Conservation (phyloP, 805 yeast genomes). For the Tetrapisispora fleetii region DNA sequence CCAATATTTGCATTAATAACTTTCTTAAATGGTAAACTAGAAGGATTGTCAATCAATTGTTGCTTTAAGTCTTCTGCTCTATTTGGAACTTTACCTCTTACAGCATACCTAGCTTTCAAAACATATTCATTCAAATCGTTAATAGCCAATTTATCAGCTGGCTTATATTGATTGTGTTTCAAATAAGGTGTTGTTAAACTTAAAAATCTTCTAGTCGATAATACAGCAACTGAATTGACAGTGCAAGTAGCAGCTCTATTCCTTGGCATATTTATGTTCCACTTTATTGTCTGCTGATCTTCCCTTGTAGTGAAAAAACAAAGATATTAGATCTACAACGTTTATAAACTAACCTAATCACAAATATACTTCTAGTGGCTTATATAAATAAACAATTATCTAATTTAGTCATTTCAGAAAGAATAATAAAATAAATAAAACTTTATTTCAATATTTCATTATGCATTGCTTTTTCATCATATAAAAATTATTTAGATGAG, state of each 20-base stretch:
- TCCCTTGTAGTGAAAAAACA: too few relatives aligned
- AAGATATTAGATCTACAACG: too few relatives aligned
- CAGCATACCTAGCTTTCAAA: constrained; percentile 87
- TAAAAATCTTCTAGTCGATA: neutral
- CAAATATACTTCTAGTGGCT: too few relatives aligned
- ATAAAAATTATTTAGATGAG: too few relatives aligned
- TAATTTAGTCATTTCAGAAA: too few relatives aligned
- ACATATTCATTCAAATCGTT: constrained; percentile 63
- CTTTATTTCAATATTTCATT: too few relatives aligned
- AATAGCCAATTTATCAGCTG: constrained; percentile 28
- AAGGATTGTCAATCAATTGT: constrained; percentile 44
- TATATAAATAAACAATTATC: too few relatives aligned
- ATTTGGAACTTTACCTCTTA: constrained; percentile 87
- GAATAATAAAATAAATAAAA: too few relatives aligned
- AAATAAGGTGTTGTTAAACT: neutral
- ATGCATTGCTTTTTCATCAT: too few relatives aligned
- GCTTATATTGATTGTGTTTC: neutral
- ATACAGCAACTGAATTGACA: neutral
- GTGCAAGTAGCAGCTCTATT: neutral
- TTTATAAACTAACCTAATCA: too few relatives aligned
- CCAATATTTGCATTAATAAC: constrained; percentile 93
- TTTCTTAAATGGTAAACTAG: constrained; percentile 60
- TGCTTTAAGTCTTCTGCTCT: constrained; percentile 76
- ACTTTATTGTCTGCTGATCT: too few relatives aligned
- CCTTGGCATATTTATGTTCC: neutral